Conservation (phyloP, 805 yeast species). For the Metschnikowia cubensis region DNA sequence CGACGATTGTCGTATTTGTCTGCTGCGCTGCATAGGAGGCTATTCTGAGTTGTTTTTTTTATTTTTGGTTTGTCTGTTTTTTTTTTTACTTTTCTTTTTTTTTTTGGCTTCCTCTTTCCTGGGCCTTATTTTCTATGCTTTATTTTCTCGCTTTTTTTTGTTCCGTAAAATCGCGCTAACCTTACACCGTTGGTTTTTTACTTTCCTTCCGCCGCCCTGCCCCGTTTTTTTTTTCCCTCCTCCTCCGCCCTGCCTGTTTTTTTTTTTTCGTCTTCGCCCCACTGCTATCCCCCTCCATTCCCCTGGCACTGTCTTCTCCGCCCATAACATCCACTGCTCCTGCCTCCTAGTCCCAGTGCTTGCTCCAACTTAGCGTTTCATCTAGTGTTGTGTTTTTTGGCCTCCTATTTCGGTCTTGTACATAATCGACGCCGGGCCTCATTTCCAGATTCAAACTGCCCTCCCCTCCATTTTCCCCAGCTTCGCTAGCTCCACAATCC, state of each 20-base stretch:
- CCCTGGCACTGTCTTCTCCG: neutral
- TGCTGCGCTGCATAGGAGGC: constrained; percentile 1
- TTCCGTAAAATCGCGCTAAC: constrained; percentile 4
- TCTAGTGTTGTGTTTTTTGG: too few species aligned
- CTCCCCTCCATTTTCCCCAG: neutral
- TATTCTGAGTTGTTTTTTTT: neutral
- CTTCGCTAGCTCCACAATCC: neutral
- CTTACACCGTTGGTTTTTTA: constrained; percentile 1
- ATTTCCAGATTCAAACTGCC: neutral
- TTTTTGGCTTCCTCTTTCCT: neutral
- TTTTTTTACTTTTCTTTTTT: neutral
- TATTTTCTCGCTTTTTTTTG: constrained; percentile 2
- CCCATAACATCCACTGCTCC: too few species aligned
- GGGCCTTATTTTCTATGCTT: neutral
- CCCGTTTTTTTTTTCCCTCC: neutral
- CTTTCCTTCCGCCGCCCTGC: constrained; percentile 1
- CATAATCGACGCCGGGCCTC: constrained; percentile 1
- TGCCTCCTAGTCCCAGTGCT: too few species aligned
- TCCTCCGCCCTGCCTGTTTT: neutral
- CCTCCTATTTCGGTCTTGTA: neutral
- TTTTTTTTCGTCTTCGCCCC: neutral
- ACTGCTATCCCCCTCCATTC: neutral
- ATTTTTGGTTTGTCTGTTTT: neutral
- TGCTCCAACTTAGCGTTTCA: too few species aligned
- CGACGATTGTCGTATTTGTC: constrained; percentile 2